Percentiles rank a stretch among this genome's conserved stretches.
These are phyloP conservation scores for Phytophthora capsici DNA, from an alignment of 352 stramenopile species.

Conservation along the genomic window DNA sequence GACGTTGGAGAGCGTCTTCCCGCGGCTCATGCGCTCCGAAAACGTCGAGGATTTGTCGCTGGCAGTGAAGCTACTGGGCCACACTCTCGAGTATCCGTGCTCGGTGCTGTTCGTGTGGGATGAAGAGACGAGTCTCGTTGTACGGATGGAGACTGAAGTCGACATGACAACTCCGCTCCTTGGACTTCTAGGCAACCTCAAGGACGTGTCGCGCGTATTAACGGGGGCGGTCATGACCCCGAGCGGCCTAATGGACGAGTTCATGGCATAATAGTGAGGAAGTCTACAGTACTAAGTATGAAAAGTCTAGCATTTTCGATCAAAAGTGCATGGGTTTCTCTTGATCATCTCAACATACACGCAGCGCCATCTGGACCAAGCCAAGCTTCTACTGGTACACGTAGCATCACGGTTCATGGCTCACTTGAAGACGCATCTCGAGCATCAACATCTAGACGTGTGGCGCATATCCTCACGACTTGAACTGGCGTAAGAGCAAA, in stretches of 20 bases:
- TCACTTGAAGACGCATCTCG: slow-evolving; percentile 1
- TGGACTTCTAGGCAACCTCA: slow-evolving; percentile 27
- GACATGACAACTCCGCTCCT: slow-evolving; percentile 37
- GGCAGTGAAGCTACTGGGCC: slow-evolving; percentile 38
- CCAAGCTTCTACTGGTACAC: slow-evolving; percentile 17
- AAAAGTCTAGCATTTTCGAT: slow-evolving; percentile 4
- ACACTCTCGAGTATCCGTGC: slow-evolving; percentile 40
- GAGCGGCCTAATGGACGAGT: slow-evolving; percentile 19
- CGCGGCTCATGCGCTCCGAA: slow-evolving; percentile 43
- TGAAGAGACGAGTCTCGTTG: slow-evolving; percentile 41
- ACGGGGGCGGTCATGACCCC: slow-evolving; percentile 25
- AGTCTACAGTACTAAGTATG: slow-evolving; percentile 2
- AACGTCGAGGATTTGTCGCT: slow-evolving; percentile 37
- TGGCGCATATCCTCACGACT: slow-evolving; percentile 47
- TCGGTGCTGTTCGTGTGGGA: slow-evolving; percentile 46
- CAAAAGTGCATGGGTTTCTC: slow-evolving; percentile 5
- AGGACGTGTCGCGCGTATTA: slow-evolving; percentile 33
- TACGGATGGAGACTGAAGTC: slow-evolving; percentile 36
- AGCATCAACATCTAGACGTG: slow-evolving; percentile 25
- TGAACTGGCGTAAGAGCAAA: slow-evolving; percentile 52
- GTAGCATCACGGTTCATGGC: background rate
- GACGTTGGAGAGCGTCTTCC: slow-evolving; percentile 43
- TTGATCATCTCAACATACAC: slow-evolving; percentile 11
- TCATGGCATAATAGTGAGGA: background rate
- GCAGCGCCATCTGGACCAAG: background rate